Base-by-base conservation (phyloP, 2,329 filamentous ascomycete genomes). In the Botryotinia calthae region DNA sequence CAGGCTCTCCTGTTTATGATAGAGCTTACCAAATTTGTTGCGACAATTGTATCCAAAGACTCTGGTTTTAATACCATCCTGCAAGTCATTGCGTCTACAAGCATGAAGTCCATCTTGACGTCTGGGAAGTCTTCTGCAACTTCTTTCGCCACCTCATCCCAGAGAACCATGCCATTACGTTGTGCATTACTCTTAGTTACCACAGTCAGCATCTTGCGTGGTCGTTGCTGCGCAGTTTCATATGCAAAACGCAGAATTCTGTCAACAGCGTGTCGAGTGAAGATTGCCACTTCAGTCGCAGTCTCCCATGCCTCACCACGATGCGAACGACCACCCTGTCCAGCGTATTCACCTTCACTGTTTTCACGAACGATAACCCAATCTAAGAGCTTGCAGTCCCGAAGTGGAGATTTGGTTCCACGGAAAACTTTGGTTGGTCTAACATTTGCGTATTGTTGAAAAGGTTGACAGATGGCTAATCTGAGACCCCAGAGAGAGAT, bases 301-400 rank as follows among this genome's bases (percentile, higher is more conserved):
- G 84, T 84, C 76, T 89, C 87, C 88, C 88, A 90, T 0, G 86
- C 82, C 71, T 85, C 83, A 9, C 86, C 86, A 5, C 81, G 79
- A 81, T 91, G 89, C 1, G 87, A 87, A 0, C 85, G 84, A 0
- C 89, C 89, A 5, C 89, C 89, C 65, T 80, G 79, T 1, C 79
- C 79, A 12, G 78, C 75, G 48, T 79, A 79, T 69, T 91, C 89
- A 73, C 89, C 89, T 78, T 91, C 89, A 64, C 85, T 88, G 80
- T 91, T 91, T 81, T 91, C 89, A 44, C 89, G 87, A 46, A 91
- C 82, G 64, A 91, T 90, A 1, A 91, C 86, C 89, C 89, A 91
- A 81, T 91, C 87, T 0, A 91, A 81, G 72, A 70, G 37, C 31
- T 73, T 73, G 70, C 78, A 79, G 77, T 86, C 83, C 14, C 78